phyloP scores from a whole-genome alignment of 306 rosid genomes.

The Datisca glomerata region DNA sequence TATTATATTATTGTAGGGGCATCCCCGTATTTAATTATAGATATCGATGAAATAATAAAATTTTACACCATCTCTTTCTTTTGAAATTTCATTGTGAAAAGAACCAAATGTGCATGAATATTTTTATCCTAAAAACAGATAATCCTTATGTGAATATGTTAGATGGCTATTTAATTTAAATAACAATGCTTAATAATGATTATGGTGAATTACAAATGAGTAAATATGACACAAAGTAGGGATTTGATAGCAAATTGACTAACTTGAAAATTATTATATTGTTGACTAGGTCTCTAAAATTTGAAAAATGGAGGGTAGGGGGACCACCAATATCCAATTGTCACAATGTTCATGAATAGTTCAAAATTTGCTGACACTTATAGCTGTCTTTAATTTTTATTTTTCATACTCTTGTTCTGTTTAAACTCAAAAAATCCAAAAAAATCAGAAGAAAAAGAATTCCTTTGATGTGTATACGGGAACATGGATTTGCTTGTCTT shows the following conservation, averaged over 20 bases:
- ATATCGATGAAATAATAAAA: no score
- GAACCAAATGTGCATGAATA: background rate
- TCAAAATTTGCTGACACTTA: background rate
- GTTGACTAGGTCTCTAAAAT: background rate
- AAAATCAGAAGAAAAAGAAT: no score
- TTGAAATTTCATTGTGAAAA: background rate
- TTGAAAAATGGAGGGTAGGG: background rate
- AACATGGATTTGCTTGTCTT: background rate
- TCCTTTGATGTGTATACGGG: background rate
- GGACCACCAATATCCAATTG: background rate
- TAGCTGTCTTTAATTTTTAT: background rate
- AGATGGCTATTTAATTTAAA: background rate
- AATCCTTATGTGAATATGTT: no score
- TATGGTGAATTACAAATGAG: background rate
- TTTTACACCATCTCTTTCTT: background rate
- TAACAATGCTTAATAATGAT: background rate
- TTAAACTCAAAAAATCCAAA: no score
- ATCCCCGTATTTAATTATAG: background rate
- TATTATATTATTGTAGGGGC: background rate
- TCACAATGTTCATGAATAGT: background rate
- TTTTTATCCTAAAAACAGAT: no score
- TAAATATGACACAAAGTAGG: background rate
- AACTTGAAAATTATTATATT: background rate
- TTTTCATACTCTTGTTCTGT: no score
- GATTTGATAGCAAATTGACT: background rate